Conservation (phyloP, 1,139 yeast species). For the Nakaseomyces delphensis region DNA sequence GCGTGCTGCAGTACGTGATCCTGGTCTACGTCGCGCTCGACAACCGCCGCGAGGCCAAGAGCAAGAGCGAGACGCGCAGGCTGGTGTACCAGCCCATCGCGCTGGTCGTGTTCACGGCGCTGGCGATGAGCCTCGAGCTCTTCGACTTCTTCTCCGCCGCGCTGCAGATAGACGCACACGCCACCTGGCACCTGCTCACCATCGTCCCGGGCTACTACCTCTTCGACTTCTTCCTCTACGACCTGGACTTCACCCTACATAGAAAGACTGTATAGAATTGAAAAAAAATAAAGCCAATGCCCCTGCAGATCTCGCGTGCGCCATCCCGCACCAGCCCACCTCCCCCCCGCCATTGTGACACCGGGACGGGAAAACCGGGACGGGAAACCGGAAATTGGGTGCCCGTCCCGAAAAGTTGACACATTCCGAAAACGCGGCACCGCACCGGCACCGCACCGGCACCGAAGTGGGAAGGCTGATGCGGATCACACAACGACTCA, state of each 20-base stretch:
- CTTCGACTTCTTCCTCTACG: conserved; percentile 33
- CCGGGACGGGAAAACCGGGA: no score
- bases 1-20: conserved; percentile 57
- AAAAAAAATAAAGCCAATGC: no score
- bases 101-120: conserved; percentile 44
- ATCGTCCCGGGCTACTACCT: conserved; percentile 46
- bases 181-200: conserved; percentile 83
- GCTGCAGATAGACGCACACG: conserved; percentile 79
- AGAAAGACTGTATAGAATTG: neutral
- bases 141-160: conserved; percentile 77
- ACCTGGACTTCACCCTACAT: conserved; percentile 12
- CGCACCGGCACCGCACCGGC: no score
- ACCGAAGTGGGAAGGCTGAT: no score
- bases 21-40: conserved; percentile 12
- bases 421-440: no score
- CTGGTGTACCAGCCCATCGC: conserved; percentile 40
- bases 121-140: conserved; percentile 80
- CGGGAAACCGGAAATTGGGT: no score
- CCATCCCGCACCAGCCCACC: no score
- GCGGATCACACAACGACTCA: no score
- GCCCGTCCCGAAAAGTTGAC: no score
- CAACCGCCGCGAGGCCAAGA: conserved; percentile 9
- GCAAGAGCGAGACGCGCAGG: conserved; percentile 31
- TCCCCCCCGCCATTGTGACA: no score
- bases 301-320: no score